Conservation (phyloP, 1,139 yeast species). For the Kluyveromyces marxianus region DNA sequence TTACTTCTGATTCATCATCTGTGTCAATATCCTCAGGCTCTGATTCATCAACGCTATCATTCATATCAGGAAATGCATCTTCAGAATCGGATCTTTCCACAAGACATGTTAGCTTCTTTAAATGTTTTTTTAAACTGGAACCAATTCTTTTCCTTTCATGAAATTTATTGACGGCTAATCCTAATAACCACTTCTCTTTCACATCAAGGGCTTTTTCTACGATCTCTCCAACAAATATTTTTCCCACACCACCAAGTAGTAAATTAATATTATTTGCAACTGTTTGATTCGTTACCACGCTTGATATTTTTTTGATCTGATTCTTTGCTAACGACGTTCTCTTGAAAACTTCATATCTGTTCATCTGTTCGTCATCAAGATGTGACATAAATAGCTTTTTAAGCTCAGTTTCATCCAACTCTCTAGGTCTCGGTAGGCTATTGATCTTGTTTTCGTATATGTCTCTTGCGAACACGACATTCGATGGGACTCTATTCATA, state of each 20-base stretch:
- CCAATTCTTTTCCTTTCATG: conserved; percentile 29
- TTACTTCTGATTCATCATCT: conserved; percentile 23
- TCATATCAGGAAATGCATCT: conserved; percentile 8
- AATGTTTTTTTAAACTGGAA: conserved; percentile 25
- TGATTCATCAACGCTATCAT: conserved; percentile 26
- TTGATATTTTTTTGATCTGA: conserved; percentile 76
- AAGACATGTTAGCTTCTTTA: conserved; percentile 23
- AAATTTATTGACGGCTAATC: conserved; percentile 27
- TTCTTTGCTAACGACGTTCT: conserved; percentile 74
- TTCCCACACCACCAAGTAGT: conserved; percentile 78
- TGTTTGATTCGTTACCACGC: conserved; percentile 71
- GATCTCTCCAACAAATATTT: conserved; percentile 81
- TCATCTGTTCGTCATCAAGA: conserved; percentile 78
- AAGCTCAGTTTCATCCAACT: conserved; percentile 43
- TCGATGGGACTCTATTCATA: conserved; percentile 22
- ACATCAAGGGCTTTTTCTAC: conserved; percentile 74
- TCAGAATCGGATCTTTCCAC: conserved; percentile 13
- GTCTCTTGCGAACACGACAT: conserved; percentile 22
- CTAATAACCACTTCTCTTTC: conserved; percentile 48
- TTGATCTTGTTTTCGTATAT: conserved; percentile 16
- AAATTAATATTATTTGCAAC: conserved; percentile 80
- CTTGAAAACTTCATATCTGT: conserved; percentile 79
- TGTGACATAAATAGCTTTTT: conserved; percentile 61
- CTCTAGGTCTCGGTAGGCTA: conserved; percentile 20
- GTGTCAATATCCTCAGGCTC: conserved; percentile 26